phyloP scores from a whole-genome alignment of 2,329 filamentous ascomycete species.

The Shiraia sp. region DNA sequence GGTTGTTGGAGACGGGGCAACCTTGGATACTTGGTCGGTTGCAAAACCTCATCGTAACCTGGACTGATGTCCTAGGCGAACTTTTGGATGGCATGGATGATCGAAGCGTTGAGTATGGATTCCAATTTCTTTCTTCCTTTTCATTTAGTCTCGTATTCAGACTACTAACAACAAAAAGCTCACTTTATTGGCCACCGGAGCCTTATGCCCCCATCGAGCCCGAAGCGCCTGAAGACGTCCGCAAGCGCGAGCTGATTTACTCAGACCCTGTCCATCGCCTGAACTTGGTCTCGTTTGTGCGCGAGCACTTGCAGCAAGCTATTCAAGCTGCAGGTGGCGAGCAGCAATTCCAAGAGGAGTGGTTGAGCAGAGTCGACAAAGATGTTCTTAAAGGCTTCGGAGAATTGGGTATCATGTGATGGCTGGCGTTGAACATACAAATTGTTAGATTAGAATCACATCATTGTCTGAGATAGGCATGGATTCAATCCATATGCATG shows the following conservation, averaged over 20 bases:
- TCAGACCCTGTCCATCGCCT: conserved; percentile 71
- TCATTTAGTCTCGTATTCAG: background rate
- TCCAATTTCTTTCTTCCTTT: background rate
- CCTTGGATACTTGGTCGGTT: conserved; percentile 63
- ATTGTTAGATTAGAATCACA: no score
- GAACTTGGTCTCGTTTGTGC: conserved; percentile 66
- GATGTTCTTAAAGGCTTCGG: conserved; percentile 70
- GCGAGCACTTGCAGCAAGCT: conserved; percentile 62
- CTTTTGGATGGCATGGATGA: conserved; percentile 64
- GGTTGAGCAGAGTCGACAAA: conserved; percentile 73
- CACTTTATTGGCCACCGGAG: conserved; percentile 47
- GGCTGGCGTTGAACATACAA: no score
- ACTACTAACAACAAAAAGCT: conserved; percentile 30
- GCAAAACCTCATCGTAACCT: conserved; percentile 75
- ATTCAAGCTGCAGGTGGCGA: conserved; percentile 67
- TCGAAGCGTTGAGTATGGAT: conserved; percentile 42
- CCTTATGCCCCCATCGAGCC: conserved; percentile 32
- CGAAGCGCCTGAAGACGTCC: conserved; percentile 51
- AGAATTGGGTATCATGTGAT: conserved; percentile 42
- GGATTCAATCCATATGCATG: no score
- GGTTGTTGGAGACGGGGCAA: conserved; percentile 67
- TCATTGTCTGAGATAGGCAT: no score
- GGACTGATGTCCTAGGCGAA: conserved; percentile 71
- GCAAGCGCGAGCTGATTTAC: conserved; percentile 55
- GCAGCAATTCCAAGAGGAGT: conserved; percentile 67